Conservation (phyloP, 179 eudicot species). For the Patellifolia procumbens region DNA sequence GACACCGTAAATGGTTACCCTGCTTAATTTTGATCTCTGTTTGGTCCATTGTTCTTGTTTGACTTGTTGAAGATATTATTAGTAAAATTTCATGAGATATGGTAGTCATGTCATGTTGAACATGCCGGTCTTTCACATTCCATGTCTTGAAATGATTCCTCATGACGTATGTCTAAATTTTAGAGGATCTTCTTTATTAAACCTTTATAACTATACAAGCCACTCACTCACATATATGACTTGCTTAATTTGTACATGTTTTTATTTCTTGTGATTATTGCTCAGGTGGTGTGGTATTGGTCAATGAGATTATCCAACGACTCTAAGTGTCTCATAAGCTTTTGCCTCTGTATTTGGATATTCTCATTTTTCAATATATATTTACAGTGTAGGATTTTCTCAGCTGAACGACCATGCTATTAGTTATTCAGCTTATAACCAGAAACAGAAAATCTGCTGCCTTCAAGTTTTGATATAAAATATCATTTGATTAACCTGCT, state of each 20-base stretch:
- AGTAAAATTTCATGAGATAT: neutral
- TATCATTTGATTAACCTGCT: neutral
- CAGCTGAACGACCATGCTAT: too few relatives aligned
- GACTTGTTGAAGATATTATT: neutral
- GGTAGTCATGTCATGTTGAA: neutral
- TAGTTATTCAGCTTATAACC: too few relatives aligned
- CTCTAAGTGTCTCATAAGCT: neutral
- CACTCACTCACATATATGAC: neutral
- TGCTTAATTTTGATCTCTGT: neutral
- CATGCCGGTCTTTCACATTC: neutral
- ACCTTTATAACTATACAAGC: neutral
- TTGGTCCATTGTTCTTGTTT: neutral
- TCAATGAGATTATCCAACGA: neutral
- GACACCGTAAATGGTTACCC: neutral
- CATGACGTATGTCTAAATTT: neutral
- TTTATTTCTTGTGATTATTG: too few relatives aligned
- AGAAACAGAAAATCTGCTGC: too few relatives aligned
- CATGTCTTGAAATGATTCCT: neutral
- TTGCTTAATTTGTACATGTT: neutral
- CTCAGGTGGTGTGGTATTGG: neutral
- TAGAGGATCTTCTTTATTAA: neutral
- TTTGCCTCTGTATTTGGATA: neutral
- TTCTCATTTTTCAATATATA: neutral
- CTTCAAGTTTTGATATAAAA: too few relatives aligned
- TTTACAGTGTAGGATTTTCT: too few relatives aligned